Conservation (phyloP, 768 basidiomycete species). For the Ephemerocybe angulata region DNA sequence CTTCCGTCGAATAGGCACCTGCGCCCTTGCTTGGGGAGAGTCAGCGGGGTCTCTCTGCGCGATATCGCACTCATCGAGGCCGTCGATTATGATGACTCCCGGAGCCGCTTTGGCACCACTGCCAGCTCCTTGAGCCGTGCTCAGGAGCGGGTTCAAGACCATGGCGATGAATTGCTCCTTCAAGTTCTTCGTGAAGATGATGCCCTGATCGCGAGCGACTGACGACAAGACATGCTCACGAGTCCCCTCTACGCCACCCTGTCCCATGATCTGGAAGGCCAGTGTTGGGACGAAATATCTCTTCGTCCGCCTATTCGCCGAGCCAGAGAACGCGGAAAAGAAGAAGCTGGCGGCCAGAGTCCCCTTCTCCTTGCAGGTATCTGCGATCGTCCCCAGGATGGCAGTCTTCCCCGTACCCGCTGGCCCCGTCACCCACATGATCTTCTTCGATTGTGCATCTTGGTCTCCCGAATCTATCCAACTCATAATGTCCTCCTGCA, state of each 20-base stretch:
- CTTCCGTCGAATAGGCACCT: neutral
- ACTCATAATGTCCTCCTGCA: too few species aligned
- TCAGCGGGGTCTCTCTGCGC: neutral
- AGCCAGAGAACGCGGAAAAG: slow-evolving; percentile 4
- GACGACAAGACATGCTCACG: neutral
- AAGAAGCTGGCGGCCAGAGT: slow-evolving; percentile 9
- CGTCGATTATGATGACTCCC: slow-evolving; percentile 10
- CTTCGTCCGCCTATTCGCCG: neutral
- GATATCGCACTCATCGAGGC: slow-evolving; percentile 8
- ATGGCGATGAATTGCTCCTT: neutral
- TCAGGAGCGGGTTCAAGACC: neutral
- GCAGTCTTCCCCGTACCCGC: too few species aligned
- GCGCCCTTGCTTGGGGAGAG: neutral
- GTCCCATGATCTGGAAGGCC: neutral
- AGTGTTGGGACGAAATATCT: neutral
- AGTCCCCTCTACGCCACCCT: neutral
- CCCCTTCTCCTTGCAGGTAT: too few species aligned
- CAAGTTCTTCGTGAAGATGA: neutral
- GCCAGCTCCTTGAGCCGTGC: neutral
- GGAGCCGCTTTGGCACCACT: too few species aligned
- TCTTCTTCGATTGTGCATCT: too few species aligned
- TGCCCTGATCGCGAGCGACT: neutral
- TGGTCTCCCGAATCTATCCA: too few species aligned
- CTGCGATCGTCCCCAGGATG: too few species aligned
- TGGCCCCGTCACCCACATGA: too few species aligned